A percentile compares a stretch with the other conserved stretches of the same genome.
These are phyloP conservation scores for Amylocystis lapponica DNA, from an alignment of 768 basidiomycete genomes.

Conservation along the genomic window DNA sequence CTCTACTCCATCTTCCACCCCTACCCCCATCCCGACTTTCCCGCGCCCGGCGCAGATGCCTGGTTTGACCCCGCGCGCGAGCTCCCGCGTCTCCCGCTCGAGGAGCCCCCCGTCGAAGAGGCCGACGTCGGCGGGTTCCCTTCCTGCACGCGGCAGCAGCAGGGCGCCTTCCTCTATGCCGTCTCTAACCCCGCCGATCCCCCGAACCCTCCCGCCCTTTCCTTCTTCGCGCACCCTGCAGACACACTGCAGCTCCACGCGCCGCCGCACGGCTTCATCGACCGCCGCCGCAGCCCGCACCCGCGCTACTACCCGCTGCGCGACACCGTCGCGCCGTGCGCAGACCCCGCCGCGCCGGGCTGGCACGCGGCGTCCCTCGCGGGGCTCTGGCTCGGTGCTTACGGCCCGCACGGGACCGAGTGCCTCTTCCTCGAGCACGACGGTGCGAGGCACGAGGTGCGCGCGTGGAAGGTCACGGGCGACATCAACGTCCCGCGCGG, in stretches of 20 bases:
- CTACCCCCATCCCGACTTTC: constrained; percentile 13
- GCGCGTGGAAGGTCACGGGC: constrained; percentile 20
- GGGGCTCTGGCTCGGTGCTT: constrained; percentile 15
- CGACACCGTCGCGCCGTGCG: background rate
- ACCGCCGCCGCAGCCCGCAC: constrained; percentile 4
- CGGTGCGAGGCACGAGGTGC: constrained; percentile 1
- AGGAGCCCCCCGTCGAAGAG: constrained; percentile 1
- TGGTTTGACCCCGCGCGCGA: constrained; percentile 10
- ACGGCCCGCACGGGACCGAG: constrained; percentile 12
- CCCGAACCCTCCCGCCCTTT: constrained; percentile 10
- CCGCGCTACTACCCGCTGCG: constrained; percentile 16
- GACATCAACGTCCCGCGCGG: constrained; percentile 20
- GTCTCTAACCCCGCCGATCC: constrained; percentile 6
- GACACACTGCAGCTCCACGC: background rate
- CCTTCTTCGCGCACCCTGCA: constrained; percentile 1
- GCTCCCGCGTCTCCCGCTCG: constrained; percentile 8
- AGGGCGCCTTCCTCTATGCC: constrained; percentile 13
- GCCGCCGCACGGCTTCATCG: constrained; percentile 4
- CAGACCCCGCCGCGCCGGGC: constrained; percentile 3
- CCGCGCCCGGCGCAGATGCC: background rate
- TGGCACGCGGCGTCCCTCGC: constrained; percentile 5
- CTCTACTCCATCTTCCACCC: background rate
- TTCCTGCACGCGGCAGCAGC: no score
- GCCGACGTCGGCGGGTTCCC: constrained; percentile 7
- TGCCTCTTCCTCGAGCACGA: constrained; percentile 11